Evolutionary conservation across 2,329 filamentous ascomycete genomes (phyloP), one percentile per base, ranked within the genome.

Genomic region (Metarhizium rileyi): DNA sequence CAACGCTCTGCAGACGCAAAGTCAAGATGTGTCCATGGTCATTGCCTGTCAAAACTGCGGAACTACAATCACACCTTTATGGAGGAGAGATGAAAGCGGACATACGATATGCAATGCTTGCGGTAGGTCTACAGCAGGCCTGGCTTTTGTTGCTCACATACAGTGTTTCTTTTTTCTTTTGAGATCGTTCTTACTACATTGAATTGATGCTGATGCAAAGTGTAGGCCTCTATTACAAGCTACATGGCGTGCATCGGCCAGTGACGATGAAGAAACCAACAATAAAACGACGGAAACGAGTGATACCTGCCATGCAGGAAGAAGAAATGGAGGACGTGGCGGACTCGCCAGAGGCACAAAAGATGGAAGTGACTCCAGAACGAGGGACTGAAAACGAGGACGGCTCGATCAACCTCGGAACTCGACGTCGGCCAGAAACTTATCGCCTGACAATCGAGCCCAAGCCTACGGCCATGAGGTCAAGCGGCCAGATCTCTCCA

Each of bases 61-160:
- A 27, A 98, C 93, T 12, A 97, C 93, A 0, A 91, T 97, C 49
- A 98, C 93, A 40, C 93, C 93, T 14, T 74, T 98, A 14, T 98
- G 93, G 93, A 80, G 93, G 62, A 80, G 93, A 60, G 93, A 97
- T 63, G 91, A 95, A 66, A 84, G 84, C 58, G 93, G 93, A 2
- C 90, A 96, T 69, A 95, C 91, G 5, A 98, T 98, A 55, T 98
- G 93, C 72, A 98, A 98, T 68, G 93, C 93, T 47, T 98, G 93
- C 72, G 93, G 90, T 95, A 77, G 64, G 84, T 78, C 10, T 14
- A 23, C 16, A 3, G 8, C 10, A 4, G 6, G 14, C 14, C 41
- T 42, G 33, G 48, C 41, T 47, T 12, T 7, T 4, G 1, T 10
- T 22, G 8, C 9, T 8, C 14, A 22, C 22, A 14, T 25, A 12